Evolutionary conservation across 2,329 filamentous ascomycete species (phyloP).

Genomic region (Xylariomycetidae sp.): DNA sequence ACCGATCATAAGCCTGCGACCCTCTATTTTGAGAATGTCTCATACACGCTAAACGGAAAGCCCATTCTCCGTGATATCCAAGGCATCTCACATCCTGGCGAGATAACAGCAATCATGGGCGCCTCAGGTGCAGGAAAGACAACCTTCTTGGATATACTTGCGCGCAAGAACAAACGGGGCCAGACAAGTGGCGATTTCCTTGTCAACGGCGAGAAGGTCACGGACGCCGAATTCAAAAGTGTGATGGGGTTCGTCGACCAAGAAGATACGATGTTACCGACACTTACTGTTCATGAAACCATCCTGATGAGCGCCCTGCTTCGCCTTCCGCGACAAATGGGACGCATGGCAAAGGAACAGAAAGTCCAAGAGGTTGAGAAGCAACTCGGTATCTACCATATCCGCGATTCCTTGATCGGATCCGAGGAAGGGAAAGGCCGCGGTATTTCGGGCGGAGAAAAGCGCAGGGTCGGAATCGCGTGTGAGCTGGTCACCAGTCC

Average conservation of each 20-base stretch:
- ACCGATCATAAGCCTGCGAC: conserved; percentile 86
- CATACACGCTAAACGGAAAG: conserved; percentile 82
- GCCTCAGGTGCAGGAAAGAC: conserved; percentile 97
- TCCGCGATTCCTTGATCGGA: conserved; percentile 90
- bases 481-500: conserved; percentile 97
- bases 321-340: conserved; percentile 89
- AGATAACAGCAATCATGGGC: conserved; percentile 96
- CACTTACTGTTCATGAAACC: conserved; percentile 94
- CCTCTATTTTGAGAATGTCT: conserved; percentile 81
- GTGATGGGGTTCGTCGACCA: conserved; percentile 97
- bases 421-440: conserved; percentile 92
- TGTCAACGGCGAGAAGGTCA: conserved; percentile 87
- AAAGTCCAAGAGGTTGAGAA: conserved; percentile 89
- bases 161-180: conserved; percentile 94
- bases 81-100: conserved; percentile 88
- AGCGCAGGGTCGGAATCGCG: conserved; percentile 90
- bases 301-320: conserved; percentile 91
- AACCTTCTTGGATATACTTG: conserved; percentile 91
- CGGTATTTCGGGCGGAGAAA: conserved; percentile 95
- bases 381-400: conserved; percentile 90
- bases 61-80: conserved; percentile 74
- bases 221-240: conserved; percentile 77
- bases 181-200: conserved; percentile 73
- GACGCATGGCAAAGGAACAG: conserved; percentile 78
- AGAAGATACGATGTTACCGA: conserved; percentile 94